A percentile compares a stretch with the other conserved stretches of the same genome.
These are phyloP conservation scores for Penicillium salamii DNA, from an alignment of 495 filamentous ascomycete genomes.

Conservation along the genomic window DNA sequence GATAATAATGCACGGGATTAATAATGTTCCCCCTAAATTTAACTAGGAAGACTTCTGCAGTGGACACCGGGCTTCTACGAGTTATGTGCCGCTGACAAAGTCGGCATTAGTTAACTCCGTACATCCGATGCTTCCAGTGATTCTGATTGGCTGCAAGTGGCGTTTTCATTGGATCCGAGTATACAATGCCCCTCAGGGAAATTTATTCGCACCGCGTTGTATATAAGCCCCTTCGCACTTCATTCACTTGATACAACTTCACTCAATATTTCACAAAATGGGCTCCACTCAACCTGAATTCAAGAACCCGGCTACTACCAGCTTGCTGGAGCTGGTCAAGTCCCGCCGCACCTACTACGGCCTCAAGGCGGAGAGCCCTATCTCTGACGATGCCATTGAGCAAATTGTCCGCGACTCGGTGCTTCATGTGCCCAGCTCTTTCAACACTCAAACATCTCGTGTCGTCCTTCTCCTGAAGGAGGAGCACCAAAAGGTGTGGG, in stretches of 20 bases:
- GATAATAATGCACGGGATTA: neutral
- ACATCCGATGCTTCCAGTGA: neutral
- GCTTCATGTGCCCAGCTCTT: conserved; percentile 47
- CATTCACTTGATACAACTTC: neutral
- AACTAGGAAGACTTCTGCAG: no score
- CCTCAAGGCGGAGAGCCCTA: conserved; percentile 43
- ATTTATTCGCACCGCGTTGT: neutral
- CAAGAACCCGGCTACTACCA: conserved; percentile 39
- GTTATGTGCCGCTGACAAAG: neutral
- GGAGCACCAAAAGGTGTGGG: conserved; percentile 54
- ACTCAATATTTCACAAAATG: conserved; percentile 20
- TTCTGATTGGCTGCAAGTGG: neutral
- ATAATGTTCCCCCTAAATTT: no score
- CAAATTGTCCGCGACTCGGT: conserved; percentile 41
- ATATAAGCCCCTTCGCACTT: neutral
- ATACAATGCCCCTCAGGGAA: no score
- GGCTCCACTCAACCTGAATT: conserved; percentile 29
- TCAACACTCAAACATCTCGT: conserved; percentile 54
- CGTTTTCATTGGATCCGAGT: neutral
- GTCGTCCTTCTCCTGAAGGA: conserved; percentile 47
- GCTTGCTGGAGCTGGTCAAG: conserved; percentile 41
- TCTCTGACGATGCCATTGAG: conserved; percentile 39
- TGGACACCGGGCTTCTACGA: no score
- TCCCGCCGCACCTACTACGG: conserved; percentile 46
- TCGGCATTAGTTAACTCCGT: neutral